Evolutionary conservation across 2,329 filamentous ascomycete genomes (phyloP).

Genomic region (Chaetomium globosum): DNA sequence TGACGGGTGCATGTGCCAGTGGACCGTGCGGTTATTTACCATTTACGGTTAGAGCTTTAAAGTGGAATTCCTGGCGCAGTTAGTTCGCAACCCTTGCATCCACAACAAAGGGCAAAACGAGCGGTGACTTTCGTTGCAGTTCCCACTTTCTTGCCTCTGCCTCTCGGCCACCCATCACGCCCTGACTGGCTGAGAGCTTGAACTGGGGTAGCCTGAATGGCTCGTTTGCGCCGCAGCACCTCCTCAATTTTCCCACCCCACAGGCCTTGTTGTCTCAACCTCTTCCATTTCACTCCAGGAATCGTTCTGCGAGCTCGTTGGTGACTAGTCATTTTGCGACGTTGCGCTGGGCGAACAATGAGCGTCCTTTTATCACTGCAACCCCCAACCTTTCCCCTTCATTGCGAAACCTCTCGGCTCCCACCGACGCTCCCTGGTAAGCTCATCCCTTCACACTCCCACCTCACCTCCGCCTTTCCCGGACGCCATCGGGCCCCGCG

Average conservation of each 20-base stretch:
- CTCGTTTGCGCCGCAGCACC: constrained; percentile 29
- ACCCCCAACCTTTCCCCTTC: constrained; percentile 61
- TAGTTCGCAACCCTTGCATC: constrained; percentile 2
- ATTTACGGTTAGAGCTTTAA: neutral
- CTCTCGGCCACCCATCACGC: constrained; percentile 26
- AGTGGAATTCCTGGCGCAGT: neutral
- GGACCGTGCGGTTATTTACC: constrained; percentile 16
- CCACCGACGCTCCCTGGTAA: constrained; percentile 60
- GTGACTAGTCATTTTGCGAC: constrained; percentile 2
- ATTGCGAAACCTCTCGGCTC: constrained; percentile 58
- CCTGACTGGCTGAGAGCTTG: constrained; percentile 28
- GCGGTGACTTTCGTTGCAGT: constrained; percentile 10
- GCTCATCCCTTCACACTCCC: constrained; percentile 39
- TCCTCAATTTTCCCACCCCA: constrained; percentile 35
- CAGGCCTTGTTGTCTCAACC: constrained; percentile 23
- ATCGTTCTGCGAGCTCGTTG: constrained; percentile 7
- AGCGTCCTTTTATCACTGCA: constrained; percentile 65
- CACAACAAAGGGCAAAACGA: constrained; percentile 19
- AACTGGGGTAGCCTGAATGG: constrained; percentile 22
- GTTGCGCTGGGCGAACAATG: constrained; percentile 48
- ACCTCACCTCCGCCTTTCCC: neutral
- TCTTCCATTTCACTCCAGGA: constrained; percentile 17
- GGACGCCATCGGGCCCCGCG: neutral
- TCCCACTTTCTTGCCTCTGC: constrained; percentile 23
- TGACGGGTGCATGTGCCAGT: constrained; percentile 7